phyloP scores from a whole-genome alignment of 306 rosid species.

The Acacia melanoxylon region DNA sequence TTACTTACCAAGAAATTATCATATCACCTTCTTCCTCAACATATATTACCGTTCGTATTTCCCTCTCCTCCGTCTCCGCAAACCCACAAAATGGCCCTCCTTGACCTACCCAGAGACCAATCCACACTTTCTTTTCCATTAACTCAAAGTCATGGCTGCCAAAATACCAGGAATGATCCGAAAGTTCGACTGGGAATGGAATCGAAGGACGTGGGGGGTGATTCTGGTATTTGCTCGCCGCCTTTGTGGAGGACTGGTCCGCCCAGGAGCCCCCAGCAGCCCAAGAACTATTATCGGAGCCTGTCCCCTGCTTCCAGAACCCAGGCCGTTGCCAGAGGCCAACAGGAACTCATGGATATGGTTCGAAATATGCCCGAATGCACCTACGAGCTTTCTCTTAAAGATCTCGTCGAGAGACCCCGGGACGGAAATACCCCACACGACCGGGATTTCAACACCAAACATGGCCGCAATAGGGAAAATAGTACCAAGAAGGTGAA shows the following conservation, averaged over 20 bases:
- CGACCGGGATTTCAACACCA: conserved; percentile 11
- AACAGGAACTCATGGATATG: conserved; percentile 90
- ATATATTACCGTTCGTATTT: conserved; percentile 13
- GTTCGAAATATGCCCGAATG: conserved; percentile 85
- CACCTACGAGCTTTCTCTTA: conserved; percentile 80
- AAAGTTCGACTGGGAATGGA: conserved; percentile 6
- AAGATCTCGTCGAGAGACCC: conserved; percentile 77
- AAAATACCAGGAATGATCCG: conserved; percentile 12
- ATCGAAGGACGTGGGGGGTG: conserved; percentile 21
- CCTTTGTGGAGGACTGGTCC: conserved; percentile 58
- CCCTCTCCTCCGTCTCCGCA: conserved; percentile 13
- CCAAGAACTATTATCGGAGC: conserved; percentile 37
- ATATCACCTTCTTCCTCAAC: background rate
- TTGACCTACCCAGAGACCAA: conserved; percentile 41
- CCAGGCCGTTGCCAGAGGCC: conserved; percentile 78
- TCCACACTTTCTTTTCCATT: conserved; percentile 33
- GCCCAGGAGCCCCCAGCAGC: conserved; percentile 41
- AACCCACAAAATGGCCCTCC: conserved; percentile 38
- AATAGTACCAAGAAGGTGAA: conserved; percentile 10
- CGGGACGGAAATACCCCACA: conserved; percentile 17
- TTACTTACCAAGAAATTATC: conserved; percentile 37
- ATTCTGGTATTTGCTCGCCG: conserved; percentile 57
- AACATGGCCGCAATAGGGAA: conserved; percentile 19
- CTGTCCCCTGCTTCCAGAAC: conserved; percentile 69
- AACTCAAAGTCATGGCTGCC: background rate